phyloP scores from a whole-genome alignment of 768 basidiomycete genomes.

The Imleria badia region DNA sequence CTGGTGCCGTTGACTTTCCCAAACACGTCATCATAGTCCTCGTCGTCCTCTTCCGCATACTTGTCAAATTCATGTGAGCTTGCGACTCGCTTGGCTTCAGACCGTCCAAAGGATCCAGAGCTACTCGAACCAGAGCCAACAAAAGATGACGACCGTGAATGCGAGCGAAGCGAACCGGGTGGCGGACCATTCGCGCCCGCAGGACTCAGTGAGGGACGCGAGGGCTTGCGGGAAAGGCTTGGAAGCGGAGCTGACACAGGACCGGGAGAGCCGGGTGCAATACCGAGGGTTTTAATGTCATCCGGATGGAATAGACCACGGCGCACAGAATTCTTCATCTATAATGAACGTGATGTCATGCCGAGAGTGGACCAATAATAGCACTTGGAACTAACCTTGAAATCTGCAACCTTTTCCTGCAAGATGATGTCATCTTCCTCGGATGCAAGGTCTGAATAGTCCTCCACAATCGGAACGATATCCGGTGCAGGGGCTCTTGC shows the following conservation, averaged over 20 bases:
- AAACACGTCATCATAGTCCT: slow-evolving; percentile 96
- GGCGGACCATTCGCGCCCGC: slow-evolving; percentile 29
- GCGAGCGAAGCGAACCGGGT: slow-evolving; percentile 37
- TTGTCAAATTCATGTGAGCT: slow-evolving; percentile 73
- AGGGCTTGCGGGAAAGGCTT: slow-evolving; percentile 48
- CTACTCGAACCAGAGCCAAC: slow-evolving; percentile 40
- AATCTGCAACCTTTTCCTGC: slow-evolving; percentile 78
- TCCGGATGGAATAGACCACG: slow-evolving; percentile 85
- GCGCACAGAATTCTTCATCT: slow-evolving; percentile 72
- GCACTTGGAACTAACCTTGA: slow-evolving; percentile 54
- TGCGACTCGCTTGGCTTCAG: slow-evolving; percentile 55
- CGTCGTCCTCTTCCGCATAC: slow-evolving; percentile 84
- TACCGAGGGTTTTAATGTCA: slow-evolving; percentile 79
- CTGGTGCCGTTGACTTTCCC: slow-evolving; percentile 69
- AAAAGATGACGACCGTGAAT: slow-evolving; percentile 61
- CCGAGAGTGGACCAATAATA: not conserved
- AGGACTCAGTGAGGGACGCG: slow-evolving; percentile 54
- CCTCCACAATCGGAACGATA: slow-evolving; percentile 75
- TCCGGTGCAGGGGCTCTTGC: slow-evolving; percentile 61
- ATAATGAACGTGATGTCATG: not conserved
- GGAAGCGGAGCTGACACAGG: slow-evolving; percentile 72
- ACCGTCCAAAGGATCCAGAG: slow-evolving; percentile 60
- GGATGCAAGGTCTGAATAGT: slow-evolving; percentile 86
- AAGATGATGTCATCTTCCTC: slow-evolving; percentile 73
- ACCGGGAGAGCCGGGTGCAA: slow-evolving; percentile 48